Evolutionary conservation across 106 monocot genomes (phyloP).

Genomic region (Triglochin maritima): DNA sequence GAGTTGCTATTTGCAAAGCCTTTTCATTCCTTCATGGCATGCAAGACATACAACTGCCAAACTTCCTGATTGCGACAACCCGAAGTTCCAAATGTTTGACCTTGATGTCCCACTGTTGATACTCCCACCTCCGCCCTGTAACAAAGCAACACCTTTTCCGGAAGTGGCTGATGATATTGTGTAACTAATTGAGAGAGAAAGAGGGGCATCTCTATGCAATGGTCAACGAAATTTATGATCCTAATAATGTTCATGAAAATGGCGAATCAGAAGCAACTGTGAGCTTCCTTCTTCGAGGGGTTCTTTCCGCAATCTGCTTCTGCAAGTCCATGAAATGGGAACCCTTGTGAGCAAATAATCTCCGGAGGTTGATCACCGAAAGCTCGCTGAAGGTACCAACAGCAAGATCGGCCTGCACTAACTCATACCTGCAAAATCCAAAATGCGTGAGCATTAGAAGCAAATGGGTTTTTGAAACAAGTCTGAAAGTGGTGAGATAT

Average conservation of each 20-base stretch:
- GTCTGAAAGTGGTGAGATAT: not conserved
- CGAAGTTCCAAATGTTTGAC: no score
- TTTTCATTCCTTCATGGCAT: no score
- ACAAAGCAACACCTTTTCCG: no score
- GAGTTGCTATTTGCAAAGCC: no score
- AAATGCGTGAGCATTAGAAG: no score
- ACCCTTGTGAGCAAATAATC: slow-evolving; percentile 81
- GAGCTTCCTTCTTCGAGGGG: slow-evolving; percentile 72
- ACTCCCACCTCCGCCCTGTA: no score
- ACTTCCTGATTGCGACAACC: no score
- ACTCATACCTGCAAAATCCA: slow-evolving; percentile 53
- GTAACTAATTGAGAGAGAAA: not conserved
- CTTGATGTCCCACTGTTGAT: no score
- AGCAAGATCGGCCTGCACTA: slow-evolving; percentile 87
- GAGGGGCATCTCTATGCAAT: not conserved
- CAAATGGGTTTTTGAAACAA: not conserved
- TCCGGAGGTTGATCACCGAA: slow-evolving; percentile 84
- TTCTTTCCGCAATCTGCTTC: slow-evolving; percentile 65
- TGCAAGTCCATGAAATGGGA: slow-evolving; percentile 84
- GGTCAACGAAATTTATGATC: no score
- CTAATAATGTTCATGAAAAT: not conserved
- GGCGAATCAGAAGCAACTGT: slow-evolving; percentile 23
- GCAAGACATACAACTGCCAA: no score
- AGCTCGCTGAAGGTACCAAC: slow-evolving; percentile 76
- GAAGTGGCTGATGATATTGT: no score